Conservation (phyloP, 192 early-diverging fungal species). For the Dissophora globulifera region DNA sequence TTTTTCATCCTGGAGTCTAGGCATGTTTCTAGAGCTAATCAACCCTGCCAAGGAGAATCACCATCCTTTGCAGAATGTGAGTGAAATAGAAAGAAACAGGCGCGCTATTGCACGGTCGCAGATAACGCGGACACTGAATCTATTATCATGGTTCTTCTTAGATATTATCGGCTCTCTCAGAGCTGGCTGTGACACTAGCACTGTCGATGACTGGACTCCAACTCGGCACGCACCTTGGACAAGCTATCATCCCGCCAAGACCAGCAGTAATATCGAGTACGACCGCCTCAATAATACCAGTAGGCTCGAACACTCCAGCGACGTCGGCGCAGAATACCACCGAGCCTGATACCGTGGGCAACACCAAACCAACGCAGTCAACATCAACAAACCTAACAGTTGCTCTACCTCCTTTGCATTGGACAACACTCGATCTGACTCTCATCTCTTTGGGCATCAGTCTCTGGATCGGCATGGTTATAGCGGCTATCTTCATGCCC, state of each 20-base stretch:
- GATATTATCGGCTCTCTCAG: conserved; percentile 55
- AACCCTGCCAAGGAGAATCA: conserved; percentile 37
- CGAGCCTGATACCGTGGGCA: background rate
- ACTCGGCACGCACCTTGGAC: conserved; percentile 60
- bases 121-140: background rate
- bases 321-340: background rate
- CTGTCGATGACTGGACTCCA: conserved; percentile 57
- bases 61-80: conserved; percentile 55
- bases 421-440: conserved; percentile 18
- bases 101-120: background rate
- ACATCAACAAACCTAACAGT: background rate
- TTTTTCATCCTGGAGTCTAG: conserved; percentile 82
- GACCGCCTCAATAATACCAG: too few relatives aligned
- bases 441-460: conserved; percentile 3
- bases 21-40: conserved; percentile 58
- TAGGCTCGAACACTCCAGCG: too few relatives aligned
- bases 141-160: conserved; percentile 1
- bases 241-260: conserved; percentile 12
- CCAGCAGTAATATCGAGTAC: too few relatives aligned
- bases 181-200: conserved; percentile 59
- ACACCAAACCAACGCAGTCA: background rate
- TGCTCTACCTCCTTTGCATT: conserved; percentile 4
- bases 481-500: conserved; percentile 45
- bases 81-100: background rate
- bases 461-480: conserved; percentile 52